Percentiles rank a stretch among this genome's conserved stretches.
phyloP scores from a whole-genome alignment of 495 filamentous ascomycete species.

The Talaromyces ruber region DNA sequence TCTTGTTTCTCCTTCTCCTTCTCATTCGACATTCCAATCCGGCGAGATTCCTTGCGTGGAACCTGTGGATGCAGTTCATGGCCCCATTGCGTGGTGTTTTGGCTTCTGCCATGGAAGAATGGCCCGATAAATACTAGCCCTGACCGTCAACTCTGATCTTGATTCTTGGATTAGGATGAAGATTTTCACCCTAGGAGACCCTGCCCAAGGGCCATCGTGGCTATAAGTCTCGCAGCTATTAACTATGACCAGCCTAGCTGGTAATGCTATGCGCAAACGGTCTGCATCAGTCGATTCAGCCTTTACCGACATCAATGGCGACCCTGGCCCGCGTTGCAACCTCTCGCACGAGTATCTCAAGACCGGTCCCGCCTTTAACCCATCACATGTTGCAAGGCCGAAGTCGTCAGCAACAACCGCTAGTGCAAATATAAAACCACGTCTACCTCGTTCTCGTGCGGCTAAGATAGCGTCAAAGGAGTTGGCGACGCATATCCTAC shows the following conservation, averaged over 20 bases:
- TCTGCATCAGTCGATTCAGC: not conserved
- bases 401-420: constrained; percentile 6
- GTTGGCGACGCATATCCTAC: constrained; percentile 14
- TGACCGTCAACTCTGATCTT: not conserved
- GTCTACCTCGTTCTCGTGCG: constrained; percentile 6
- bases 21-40: no score
- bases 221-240: not conserved
- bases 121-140: not conserved
- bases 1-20: no score
- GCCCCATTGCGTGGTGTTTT: no score
- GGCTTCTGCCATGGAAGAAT: not conserved
- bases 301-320: not conserved
- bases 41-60: no score
- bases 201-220: not conserved
- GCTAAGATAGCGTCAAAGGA: not conserved
- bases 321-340: not conserved
- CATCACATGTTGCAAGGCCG: constrained; percentile 5
- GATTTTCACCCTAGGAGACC: not conserved
- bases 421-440: constrained; percentile 8
- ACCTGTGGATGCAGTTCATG: no score
- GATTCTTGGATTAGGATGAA: not conserved
- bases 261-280: not conserved
- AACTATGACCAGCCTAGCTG: not conserved
- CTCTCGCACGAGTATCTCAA: constrained; percentile 7
- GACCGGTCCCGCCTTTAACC: constrained; percentile 19